Evolutionary conservation across 768 basidiomycete genomes (phyloP), one percentile per base, ranked within the genome.

Genomic region (Gymnopilus junonius): DNA sequence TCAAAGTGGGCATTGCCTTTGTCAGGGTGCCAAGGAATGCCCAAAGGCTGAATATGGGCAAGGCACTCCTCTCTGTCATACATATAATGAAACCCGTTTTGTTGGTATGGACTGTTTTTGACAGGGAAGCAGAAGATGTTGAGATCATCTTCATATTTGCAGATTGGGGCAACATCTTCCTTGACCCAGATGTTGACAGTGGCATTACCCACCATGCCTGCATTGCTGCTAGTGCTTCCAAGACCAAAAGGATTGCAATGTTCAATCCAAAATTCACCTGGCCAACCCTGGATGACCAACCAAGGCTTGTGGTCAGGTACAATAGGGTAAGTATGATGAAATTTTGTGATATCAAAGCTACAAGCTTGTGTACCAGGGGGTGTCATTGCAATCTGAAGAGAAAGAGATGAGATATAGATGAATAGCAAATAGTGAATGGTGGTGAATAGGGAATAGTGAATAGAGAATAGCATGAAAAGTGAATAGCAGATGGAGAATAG

Each of bases 381-480:
- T 77, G 75, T 2, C 79, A 66, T 71, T 73, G 78, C 0, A 50
- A 48, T 43, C 79, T 81, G 63, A 78, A 75, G 0, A 65, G 59
- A 66, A 76, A 76, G 35, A 7, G 31, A 15, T 45, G 32, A 32
- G 32, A 58, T 3, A 27, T 17, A 25, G 10, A 21, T 11, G n/a
- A 21, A 23, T 23, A 40, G 51, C 54, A 39, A 17, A 27, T n/a
- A 29, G n/a, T 14, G 37, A 61, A 40, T 53, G 29, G 39, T 6
- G 72, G 55, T 68, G 72, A 4, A 57, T 37, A 1, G 62, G 58
- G 0, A 50, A 31, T 0, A 29, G 43, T 21, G 32, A 5, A 32
- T 32, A 32, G 32, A 10, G 53, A 35, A n/a, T 27, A 20, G 11
- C 29, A 34, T 5, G 35, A 35, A 57, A 43, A 57, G 39, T 32